Evolutionary conservation across 2,329 filamentous ascomycete genomes (phyloP).

Genomic region (Venturia asperata): DNA sequence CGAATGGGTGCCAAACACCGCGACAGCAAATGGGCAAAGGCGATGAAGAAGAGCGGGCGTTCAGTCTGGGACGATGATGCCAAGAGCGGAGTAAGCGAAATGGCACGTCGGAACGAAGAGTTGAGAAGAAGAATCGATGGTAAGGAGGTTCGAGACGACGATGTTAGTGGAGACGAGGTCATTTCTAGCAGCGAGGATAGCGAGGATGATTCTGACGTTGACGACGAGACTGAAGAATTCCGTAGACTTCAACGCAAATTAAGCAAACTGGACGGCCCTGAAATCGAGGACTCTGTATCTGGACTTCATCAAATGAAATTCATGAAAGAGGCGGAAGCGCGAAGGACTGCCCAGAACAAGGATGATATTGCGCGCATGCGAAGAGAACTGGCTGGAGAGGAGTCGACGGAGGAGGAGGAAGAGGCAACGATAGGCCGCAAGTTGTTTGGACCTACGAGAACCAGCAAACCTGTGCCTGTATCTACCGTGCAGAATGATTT

Average conservation of each 20-base stretch:
- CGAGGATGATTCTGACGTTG: slow-evolving; percentile 54
- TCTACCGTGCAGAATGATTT: slow-evolving; percentile 45
- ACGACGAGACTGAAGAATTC: slow-evolving; percentile 37
- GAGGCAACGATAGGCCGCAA: slow-evolving; percentile 62
- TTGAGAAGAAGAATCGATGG: slow-evolving; percentile 73
- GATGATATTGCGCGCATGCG: slow-evolving; percentile 55
- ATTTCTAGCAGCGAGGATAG: slow-evolving; percentile 46
- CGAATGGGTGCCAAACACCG: slow-evolving; percentile 78
- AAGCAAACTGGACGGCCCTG: slow-evolving; percentile 38
- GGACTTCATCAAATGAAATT: slow-evolving; percentile 76
- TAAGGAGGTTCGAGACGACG: slow-evolving; percentile 47
- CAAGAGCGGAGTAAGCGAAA: slow-evolving; percentile 67
- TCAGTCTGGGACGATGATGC: slow-evolving; percentile 87
- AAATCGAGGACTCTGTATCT: slow-evolving; percentile 29
- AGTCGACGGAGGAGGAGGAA: slow-evolving; percentile 45
- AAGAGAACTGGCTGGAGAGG: slow-evolving; percentile 57
- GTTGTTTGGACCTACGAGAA: slow-evolving; percentile 53
- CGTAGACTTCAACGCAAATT: slow-evolving; percentile 18
- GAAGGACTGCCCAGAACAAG: slow-evolving; percentile 72
- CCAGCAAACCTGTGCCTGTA: slow-evolving; percentile 26
- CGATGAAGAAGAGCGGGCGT: slow-evolving; percentile 68
- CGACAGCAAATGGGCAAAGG: slow-evolving; percentile 89
- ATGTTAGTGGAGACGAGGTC: slow-evolving; percentile 38
- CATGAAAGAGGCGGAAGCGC: slow-evolving; percentile 82
- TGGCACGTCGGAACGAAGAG: slow-evolving; percentile 77